Percentiles rank a stretch among this genome's conserved stretches.
Conservation (phyloP, 768 basidiomycete genomes). For the Neoboletus brunneissimus region DNA sequence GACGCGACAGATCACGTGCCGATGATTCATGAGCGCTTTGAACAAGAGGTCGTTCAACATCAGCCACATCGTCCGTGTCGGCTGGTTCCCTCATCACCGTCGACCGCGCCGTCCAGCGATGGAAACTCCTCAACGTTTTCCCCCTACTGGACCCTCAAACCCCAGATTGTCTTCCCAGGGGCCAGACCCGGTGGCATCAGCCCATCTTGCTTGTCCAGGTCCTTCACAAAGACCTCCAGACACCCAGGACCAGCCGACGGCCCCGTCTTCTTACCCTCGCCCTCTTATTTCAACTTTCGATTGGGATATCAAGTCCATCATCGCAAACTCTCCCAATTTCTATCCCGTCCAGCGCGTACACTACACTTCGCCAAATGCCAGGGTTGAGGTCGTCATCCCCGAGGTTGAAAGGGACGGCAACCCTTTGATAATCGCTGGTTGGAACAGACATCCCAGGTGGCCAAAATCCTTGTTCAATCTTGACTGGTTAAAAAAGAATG, state of each 20-base stretch:
- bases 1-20: slow-evolving; percentile 24
- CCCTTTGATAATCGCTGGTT: slow-evolving; percentile 64
- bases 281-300: slow-evolving; percentile 39
- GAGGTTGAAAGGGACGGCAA: slow-evolving; percentile 48
- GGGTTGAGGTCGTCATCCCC: slow-evolving; percentile 34
- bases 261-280: not conserved
- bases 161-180: slow-evolving; percentile 9
- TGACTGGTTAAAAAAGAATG: slow-evolving; percentile 48
- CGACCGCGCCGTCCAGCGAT: not conserved
- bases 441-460: slow-evolving; percentile 58
- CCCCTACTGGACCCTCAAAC: not conserved
- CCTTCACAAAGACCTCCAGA: not conserved
- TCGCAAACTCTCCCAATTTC: slow-evolving; percentile 43
- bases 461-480: slow-evolving; percentile 49
- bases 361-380: slow-evolving; percentile 27
- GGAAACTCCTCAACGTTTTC: not conserved
- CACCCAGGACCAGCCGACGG: not conserved
- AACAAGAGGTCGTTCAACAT: not conserved
- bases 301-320: slow-evolving; percentile 50
- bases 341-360: slow-evolving; percentile 37
- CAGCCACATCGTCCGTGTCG: not conserved
- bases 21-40: not conserved
- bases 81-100: not conserved
- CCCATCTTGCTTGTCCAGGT: not conserved
- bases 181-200: not conserved